phyloP scores from a whole-genome alignment of 108 stramenopile species.

The Cyclotella choctawhatcheeana region DNA sequence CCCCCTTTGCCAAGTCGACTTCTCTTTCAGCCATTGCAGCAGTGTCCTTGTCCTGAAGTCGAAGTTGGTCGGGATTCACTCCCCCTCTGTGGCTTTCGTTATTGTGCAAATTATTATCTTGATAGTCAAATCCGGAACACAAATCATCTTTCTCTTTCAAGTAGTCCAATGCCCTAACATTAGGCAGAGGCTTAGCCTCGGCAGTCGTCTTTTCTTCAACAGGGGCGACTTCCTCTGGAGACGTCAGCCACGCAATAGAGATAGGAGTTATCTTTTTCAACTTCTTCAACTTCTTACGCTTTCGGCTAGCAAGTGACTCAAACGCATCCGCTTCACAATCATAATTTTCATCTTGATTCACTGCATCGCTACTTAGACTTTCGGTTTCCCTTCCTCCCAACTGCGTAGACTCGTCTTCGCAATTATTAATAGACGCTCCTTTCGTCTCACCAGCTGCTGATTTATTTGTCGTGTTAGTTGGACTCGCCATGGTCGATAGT shows the following conservation, averaged over 20 bases:
- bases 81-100: slow-evolving; percentile 18
- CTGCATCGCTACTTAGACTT: background rate
- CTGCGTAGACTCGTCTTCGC: too few relatives aligned
- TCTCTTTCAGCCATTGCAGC: slow-evolving; percentile 45
- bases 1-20: slow-evolving; percentile 36
- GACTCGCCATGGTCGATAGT: too few relatives aligned
- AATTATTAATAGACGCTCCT: too few relatives aligned
- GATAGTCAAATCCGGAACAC: slow-evolving; percentile 8
- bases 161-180: background rate
- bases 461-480: too few relatives aligned
- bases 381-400: background rate
- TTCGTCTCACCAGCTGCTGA: too few relatives aligned
- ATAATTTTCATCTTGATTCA: background rate
- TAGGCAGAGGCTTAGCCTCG: too few relatives aligned
- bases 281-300: slow-evolving; percentile 10
- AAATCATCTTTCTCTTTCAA: background rate
- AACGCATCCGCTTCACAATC: slow-evolving; percentile 12
- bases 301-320: slow-evolving; percentile 16
- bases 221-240: background rate
- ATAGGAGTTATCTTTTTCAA: slow-evolving; percentile 2
- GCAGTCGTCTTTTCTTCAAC: background rate
- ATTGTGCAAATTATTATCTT: slow-evolving; percentile 2
- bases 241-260: slow-evolving; percentile 7
- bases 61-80: too few relatives aligned
- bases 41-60: slow-evolving; percentile 30